Evolutionary conservation across 1,284 basidiomycete genomes (phyloP).

Genomic region (Cutaneotrichosporon curvatum): DNA sequence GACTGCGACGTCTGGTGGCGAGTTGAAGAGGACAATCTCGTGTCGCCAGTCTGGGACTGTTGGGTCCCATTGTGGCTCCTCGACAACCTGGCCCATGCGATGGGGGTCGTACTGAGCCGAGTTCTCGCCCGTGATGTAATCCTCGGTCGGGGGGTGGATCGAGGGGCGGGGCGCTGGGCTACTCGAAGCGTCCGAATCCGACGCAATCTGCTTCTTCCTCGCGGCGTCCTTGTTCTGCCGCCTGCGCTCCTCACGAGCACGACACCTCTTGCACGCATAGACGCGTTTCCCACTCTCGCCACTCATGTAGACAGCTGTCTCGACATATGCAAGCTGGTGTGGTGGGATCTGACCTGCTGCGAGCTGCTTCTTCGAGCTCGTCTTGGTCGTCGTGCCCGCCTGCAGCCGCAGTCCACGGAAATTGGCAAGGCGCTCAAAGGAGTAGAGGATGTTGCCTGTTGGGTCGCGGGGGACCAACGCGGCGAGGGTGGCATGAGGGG

Average conservation of each 20-base stretch:
- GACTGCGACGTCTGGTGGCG: slow-evolving; percentile 84
- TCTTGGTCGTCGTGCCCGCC: slow-evolving; percentile 39
- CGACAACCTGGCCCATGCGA: slow-evolving; percentile 32
- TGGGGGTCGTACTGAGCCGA: slow-evolving; percentile 37
- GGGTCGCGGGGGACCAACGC: slow-evolving; percentile 24
- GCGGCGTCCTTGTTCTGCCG: slow-evolving; percentile 36
- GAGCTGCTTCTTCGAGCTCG: slow-evolving; percentile 40
- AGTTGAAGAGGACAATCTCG: slow-evolving; percentile 92
- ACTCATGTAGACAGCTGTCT: slow-evolving; percentile 43
- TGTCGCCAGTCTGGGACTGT: slow-evolving; percentile 40
- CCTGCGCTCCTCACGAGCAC: slow-evolving; percentile 64
- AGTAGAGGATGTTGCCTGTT: slow-evolving; percentile 25
- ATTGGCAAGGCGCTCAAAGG: slow-evolving; percentile 34
- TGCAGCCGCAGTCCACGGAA: slow-evolving; percentile 36
- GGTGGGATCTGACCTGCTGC: slow-evolving; percentile 34
- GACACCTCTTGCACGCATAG: slow-evolving; percentile 73
- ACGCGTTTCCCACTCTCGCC: slow-evolving; percentile 49
- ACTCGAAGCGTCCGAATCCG: slow-evolving; percentile 25
- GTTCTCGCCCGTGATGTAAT: slow-evolving; percentile 39
- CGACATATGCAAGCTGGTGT: slow-evolving; percentile 34
- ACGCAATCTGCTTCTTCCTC: slow-evolving; percentile 31
- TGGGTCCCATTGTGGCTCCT: slow-evolving; percentile 41
- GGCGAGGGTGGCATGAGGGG: slow-evolving; percentile 17
- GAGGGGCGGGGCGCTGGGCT: slow-evolving; percentile 12
- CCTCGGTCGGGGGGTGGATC: slow-evolving; percentile 22